A percentile compares a stretch with the other conserved stretches of the same genome.
These are phyloP conservation scores for Tephrocybe sp. DNA, from an alignment of 768 basidiomycete species.

Conservation along the genomic window DNA sequence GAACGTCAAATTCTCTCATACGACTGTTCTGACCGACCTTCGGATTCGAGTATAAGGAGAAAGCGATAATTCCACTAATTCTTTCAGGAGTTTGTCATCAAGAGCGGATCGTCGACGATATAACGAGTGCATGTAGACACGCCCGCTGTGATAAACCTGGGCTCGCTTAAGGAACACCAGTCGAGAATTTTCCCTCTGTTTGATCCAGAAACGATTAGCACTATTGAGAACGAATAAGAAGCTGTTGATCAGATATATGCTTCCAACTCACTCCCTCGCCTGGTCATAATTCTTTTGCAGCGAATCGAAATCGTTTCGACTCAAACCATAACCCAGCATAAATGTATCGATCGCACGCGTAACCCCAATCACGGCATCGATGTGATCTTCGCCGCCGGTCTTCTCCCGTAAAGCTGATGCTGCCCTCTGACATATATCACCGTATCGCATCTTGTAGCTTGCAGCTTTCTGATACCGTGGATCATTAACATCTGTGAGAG, in stretches of 20 bases:
- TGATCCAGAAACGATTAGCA: conserved; percentile 62
- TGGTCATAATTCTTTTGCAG: conserved; percentile 67
- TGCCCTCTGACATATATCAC: conserved; percentile 63
- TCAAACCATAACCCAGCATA: conserved; percentile 69
- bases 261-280: conserved; percentile 51
- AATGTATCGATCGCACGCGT: conserved; percentile 74
- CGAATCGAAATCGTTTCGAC: conserved; percentile 52
- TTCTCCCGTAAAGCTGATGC: conserved; percentile 60
- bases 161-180: conserved; percentile 75
- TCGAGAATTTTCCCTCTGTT: conserved; percentile 75
- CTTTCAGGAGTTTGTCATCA: conserved; percentile 67
- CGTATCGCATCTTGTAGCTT: conserved; percentile 60
- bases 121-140: conserved; percentile 73
- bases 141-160: conserved; percentile 72
- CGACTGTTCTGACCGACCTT: too few species aligned
- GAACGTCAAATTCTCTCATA: too few species aligned
- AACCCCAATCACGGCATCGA: conserved; percentile 78
- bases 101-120: conserved; percentile 71
- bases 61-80: conserved; percentile 70
- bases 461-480: conserved; percentile 66
- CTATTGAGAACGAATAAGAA: conserved; percentile 28
- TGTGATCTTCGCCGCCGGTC: conserved; percentile 73
- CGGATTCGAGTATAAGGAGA: conserved; percentile 79
- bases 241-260: background rate
- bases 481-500: conserved; percentile 70